Percentiles rank a stretch among this genome's conserved stretches.
Evolutionary conservation across 208 protist genomes (phyloP).

Genomic region (Trichomonas gallinae): DNA sequence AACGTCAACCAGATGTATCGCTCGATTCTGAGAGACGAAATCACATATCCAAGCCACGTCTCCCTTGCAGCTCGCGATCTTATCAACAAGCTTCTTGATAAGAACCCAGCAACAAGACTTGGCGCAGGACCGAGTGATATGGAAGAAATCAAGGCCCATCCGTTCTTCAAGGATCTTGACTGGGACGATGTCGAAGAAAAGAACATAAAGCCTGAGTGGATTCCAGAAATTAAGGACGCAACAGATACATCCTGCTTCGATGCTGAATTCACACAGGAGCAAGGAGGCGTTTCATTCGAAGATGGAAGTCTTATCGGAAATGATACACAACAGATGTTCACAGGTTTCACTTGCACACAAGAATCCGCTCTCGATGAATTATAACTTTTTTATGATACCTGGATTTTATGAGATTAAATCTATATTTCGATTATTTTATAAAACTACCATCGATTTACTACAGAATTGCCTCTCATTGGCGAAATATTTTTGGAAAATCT

Average conservation of each 20-base stretch:
- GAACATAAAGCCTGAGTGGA: background rate
- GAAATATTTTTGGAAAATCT: too few relatives aligned
- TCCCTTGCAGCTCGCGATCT: background rate
- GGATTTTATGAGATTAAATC: background rate
- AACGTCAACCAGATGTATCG: background rate
- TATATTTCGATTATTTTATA: background rate
- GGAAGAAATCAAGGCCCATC: constrained; percentile 25
- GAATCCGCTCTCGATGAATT: background rate
- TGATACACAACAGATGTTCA: background rate
- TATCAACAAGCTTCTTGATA: background rate
- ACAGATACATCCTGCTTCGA: background rate
- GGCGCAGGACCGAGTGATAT: background rate
- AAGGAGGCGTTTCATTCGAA: background rate
- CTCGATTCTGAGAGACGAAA: background rate
- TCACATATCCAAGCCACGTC: background rate
- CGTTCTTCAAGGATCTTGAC: background rate
- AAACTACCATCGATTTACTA: too few relatives aligned
- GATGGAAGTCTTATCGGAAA: background rate
- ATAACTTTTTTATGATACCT: background rate
- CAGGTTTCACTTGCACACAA: background rate
- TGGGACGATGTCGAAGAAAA: background rate
- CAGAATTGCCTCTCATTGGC: too few relatives aligned
- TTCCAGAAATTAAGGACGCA: background rate
- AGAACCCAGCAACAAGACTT: constrained; percentile 16
- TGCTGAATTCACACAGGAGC: background rate